These are phyloP conservation scores for Xylaria sp. DNA, from an alignment of 2,329 filamentous ascomycete genomes.

Conservation along the genomic window DNA sequence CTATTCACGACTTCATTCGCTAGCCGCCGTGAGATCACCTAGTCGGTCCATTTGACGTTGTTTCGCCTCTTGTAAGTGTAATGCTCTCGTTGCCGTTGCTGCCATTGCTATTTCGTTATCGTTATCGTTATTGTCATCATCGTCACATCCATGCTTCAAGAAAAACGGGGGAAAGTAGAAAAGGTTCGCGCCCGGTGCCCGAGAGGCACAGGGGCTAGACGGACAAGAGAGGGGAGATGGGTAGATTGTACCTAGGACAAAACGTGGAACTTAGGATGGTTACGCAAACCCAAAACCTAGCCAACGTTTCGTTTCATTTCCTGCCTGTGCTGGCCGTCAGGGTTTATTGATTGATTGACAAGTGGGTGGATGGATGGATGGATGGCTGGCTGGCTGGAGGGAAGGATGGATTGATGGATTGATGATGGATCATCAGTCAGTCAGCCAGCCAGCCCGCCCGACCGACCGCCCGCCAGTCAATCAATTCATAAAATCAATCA, in stretches of 20 bases:
- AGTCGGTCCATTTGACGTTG: constrained; percentile 14
- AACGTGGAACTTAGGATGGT: constrained; percentile 32
- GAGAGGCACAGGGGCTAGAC: constrained; percentile 11
- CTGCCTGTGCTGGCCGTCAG: constrained; percentile 14
- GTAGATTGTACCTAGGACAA: constrained; percentile 30
- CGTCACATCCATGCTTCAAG: constrained; percentile 18
- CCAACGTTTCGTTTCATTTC: constrained; percentile 26
- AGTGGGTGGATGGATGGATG: constrained; percentile 4
- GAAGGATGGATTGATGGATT: neutral
- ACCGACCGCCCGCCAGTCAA: neutral
- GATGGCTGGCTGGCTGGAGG: constrained; percentile 1
- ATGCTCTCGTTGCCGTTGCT: constrained; percentile 21
- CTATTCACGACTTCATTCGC: constrained; percentile 16
- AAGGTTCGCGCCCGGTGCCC: neutral
- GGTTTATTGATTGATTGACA: constrained; percentile 31
- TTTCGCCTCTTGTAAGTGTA: constrained; percentile 43
- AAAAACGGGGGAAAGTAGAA: constrained; percentile 5
- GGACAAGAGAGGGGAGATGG: constrained; percentile 7
- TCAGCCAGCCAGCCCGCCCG: neutral
- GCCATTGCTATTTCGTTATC: neutral
- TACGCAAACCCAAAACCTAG: constrained; percentile 36
- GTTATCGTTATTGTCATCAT: neutral
- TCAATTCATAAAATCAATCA: constrained; percentile 22
- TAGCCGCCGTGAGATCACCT: constrained; percentile 36
- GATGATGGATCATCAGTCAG: neutral